Percentiles rank a stretch among this genome's conserved stretches.
phyloP scores from a whole-genome alignment of 1,284 basidiomycete species.

The Gastroboletus turbinatus region DNA sequence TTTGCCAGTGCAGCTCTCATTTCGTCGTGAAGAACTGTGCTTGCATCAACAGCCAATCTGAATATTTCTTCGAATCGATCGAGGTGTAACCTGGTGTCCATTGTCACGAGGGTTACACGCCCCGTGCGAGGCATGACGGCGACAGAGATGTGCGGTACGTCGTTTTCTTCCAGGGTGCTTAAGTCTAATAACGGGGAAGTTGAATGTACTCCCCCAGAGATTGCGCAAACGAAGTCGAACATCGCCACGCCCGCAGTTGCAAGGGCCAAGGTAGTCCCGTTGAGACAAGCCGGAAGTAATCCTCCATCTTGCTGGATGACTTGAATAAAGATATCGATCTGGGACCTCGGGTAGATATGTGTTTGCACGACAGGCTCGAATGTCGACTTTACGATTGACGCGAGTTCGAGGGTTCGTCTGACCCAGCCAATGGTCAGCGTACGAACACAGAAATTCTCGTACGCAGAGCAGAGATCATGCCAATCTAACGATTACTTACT shows the following conservation, averaged over 20 bases:
- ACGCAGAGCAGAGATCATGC: not conserved
- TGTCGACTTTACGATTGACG: slow-evolving; percentile 85
- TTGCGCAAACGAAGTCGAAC: slow-evolving; percentile 86
- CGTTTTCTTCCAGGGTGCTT: slow-evolving; percentile 85
- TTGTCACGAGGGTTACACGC: slow-evolving; percentile 84
- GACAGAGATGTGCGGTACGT: slow-evolving; percentile 85
- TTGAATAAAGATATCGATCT: slow-evolving; percentile 93
- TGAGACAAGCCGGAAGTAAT: slow-evolving; percentile 90
- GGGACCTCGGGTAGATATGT: slow-evolving; percentile 87
- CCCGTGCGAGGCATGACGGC: slow-evolving; percentile 84
- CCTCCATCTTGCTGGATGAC: slow-evolving; percentile 93
- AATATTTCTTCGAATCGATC: slow-evolving; percentile 93
- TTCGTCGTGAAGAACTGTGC: slow-evolving; percentile 78
- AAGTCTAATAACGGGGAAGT: slow-evolving; percentile 85
- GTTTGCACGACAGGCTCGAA: slow-evolving; percentile 95
- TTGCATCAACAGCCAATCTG: slow-evolving; percentile 74
- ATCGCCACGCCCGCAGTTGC: slow-evolving; percentile 90
- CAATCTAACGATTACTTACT: slow-evolving; percentile 53
- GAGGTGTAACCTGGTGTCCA: slow-evolving; percentile 94
- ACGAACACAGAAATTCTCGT: not conserved
- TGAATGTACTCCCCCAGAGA: slow-evolving; percentile 79
- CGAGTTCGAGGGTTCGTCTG: slow-evolving; percentile 88
- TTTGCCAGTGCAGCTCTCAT: slow-evolving; percentile 76
- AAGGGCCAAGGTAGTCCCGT: slow-evolving; percentile 91
- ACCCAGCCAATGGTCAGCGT: slow-evolving; percentile 3